A percentile compares a stretch with the other conserved stretches of the same genome.
Conservation (phyloP, 257 asterid genomes). For the Eustoma russellianum region DNA sequence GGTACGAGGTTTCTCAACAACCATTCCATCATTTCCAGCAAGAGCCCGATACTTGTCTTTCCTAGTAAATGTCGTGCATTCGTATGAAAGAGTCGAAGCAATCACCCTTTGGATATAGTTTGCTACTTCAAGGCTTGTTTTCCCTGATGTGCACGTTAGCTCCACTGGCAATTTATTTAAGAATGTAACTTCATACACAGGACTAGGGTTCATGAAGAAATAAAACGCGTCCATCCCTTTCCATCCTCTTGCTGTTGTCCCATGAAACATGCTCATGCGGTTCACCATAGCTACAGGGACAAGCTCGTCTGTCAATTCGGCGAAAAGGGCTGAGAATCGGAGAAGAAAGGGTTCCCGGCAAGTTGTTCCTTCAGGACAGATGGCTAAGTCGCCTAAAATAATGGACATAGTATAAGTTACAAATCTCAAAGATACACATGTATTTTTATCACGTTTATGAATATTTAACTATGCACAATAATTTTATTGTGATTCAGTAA, state of each 20-base stretch:
- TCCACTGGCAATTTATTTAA: slow-evolving; percentile 22
- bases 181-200: slow-evolving; percentile 27
- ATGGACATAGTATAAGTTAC: no score
- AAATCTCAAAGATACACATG: no score
- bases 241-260: slow-evolving; percentile 34
- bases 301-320: slow-evolving; percentile 28
- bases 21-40: slow-evolving; percentile 32
- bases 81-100: slow-evolving; percentile 26
- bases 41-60: slow-evolving; percentile 34
- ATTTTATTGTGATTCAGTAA: no score
- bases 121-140: slow-evolving; percentile 30
- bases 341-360: slow-evolving; percentile 32
- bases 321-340: slow-evolving; percentile 27
- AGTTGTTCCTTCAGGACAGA: slow-evolving; percentile 34
- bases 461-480: no score
- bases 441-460: no score
- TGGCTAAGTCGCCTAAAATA: slow-evolving; percentile 20
- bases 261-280: slow-evolving; percentile 35
- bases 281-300: slow-evolving; percentile 33
- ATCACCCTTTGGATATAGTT: slow-evolving; percentile 29
- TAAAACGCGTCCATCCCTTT: slow-evolving; percentile 34
- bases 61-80: slow-evolving; percentile 27
- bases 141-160: slow-evolving; percentile 22
- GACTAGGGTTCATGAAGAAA: slow-evolving; percentile 34
- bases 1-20: slow-evolving; percentile 15